phyloP scores from a whole-genome alignment of 2,329 filamentous ascomycete species.

The Pseudomassariella vexata region DNA sequence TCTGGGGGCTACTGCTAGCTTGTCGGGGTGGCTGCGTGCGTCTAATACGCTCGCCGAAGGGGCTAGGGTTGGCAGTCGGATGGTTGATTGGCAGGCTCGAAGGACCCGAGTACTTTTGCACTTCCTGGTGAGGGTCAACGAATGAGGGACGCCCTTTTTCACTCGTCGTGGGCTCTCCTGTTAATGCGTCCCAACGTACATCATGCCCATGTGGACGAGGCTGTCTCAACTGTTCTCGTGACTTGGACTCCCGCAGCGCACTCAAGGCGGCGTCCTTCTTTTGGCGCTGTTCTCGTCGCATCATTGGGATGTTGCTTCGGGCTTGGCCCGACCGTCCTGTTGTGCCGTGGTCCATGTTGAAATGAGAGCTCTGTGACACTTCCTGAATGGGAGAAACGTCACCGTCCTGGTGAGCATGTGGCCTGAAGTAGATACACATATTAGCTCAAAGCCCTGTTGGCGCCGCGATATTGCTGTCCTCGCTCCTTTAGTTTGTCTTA shows the following conservation, averaged over 20 bases:
- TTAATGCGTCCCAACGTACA: constrained; percentile 59
- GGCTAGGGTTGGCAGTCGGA: constrained; percentile 21
- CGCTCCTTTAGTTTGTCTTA: too few relatives aligned
- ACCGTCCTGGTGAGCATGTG: constrained; percentile 14
- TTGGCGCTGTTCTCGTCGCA: constrained; percentile 45
- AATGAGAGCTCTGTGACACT: constrained; percentile 29
- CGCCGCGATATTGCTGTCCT: too few relatives aligned
- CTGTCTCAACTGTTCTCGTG: constrained; percentile 28
- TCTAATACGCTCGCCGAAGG: constrained; percentile 40
- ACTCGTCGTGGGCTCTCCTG: constrained; percentile 58
- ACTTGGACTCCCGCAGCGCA: constrained; percentile 32
- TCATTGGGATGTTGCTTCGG: constrained; percentile 42
- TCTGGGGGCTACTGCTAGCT: constrained; percentile 17
- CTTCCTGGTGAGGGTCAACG: constrained; percentile 47
- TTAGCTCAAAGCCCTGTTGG: too few relatives aligned
- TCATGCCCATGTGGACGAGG: constrained; percentile 28
- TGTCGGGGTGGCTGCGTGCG: constrained; percentile 27
- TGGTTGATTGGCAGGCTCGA: constrained; percentile 20
- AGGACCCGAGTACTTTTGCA: constrained; percentile 25
- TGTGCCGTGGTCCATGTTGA: constrained; percentile 14
- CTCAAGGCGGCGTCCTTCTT: constrained; percentile 32
- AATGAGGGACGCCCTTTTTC: constrained; percentile 49
- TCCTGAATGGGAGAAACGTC: constrained; percentile 52
- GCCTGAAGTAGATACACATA: constrained; percentile 16
- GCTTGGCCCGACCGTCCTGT: constrained; percentile 16